Base-by-base conservation (phyloP, 2,329 filamentous ascomycete species). In the Ophiostoma quercus region DNA sequence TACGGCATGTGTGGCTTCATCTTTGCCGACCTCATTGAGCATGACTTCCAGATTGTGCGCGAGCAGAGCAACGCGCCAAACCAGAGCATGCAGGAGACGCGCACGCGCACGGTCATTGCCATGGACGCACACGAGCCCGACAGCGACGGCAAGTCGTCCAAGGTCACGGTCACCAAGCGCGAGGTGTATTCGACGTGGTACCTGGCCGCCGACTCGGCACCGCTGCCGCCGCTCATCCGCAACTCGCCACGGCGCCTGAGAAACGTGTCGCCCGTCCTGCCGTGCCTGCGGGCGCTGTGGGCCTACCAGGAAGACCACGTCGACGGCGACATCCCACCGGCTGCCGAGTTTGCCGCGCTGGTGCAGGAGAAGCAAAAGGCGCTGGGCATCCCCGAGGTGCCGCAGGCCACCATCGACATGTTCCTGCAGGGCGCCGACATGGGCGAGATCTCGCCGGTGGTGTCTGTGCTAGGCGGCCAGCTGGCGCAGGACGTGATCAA, bases 401-500 rank as follows among this genome's bases (percentile, higher is more conserved):
- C 88, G 0, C 85, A 89, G 1, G 87, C 92, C 34, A 90, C 96
- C 74, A 82, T 98, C 34, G 87, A 92, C 70, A 89, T 84, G 75
- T 99, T 99, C 80, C 79, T 98, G 57, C 91, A 95, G 79, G 96
- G 96, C 74, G 83, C 97, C 6, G 90, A 89, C 69, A 22, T 34
- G 16, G 88, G 88, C 75, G 94, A 98, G 80, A 82, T 98, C 54
- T 89, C 91, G 14, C 93, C 95, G 8, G 92, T 96, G 9, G 90
- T 92, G 0, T 94, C 95, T 1, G 92, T 97, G 71, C 83, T 99
- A 12, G 95, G 95, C 67, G 95, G 94, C 11, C 88, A 94, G 78
- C 84, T 99, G 19, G 92, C 94, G 0, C 95, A 99, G 80, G 95
- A 99, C 77, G 93, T 97, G 68, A 98, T 99, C 80, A 98, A 98